Conservation (phyloP, 306 rosid genomes). For the Prunus dulcis region DNA sequence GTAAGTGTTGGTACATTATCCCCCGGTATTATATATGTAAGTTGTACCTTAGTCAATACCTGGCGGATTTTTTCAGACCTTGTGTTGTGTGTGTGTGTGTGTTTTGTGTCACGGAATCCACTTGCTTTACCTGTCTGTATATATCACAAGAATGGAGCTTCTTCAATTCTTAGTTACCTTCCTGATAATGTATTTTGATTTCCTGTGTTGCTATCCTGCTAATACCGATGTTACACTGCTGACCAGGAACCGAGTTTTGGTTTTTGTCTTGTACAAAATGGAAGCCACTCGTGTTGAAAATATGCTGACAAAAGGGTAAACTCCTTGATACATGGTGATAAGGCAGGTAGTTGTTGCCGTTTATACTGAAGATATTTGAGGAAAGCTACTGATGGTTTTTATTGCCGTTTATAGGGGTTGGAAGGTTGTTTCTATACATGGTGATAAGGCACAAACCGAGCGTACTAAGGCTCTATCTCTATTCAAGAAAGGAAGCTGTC, state of each 20-base stretch:
- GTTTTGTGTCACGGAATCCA: background rate
- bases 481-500: constrained; percentile 80
- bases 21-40: background rate
- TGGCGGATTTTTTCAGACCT: background rate
- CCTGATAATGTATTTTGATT: background rate
- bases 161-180: background rate
- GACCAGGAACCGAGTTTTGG: constrained; percentile 82
- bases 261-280: constrained; percentile 82
- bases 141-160: background rate
- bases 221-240: constrained; percentile 17
- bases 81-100: background rate
- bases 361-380: constrained; percentile 15
- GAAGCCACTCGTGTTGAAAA: constrained; percentile 77
- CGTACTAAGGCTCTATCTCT: constrained; percentile 85
- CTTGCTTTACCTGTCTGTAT: background rate
- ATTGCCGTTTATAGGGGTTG: constrained; percentile 64
- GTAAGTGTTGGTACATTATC: constrained; percentile 28
- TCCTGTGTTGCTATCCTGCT: constrained; percentile 18
- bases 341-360: no score
- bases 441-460: constrained; percentile 83
- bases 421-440: constrained; percentile 93
- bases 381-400: constrained; percentile 22
- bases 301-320: constrained; percentile 80
- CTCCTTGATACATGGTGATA: background rate
- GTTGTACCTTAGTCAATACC: background rate